A percentile compares a stretch with the other conserved stretches of the same genome.
Conservation (phyloP, 192 early-diverging fungal genomes). For the Umbelopsis ramanniana region DNA sequence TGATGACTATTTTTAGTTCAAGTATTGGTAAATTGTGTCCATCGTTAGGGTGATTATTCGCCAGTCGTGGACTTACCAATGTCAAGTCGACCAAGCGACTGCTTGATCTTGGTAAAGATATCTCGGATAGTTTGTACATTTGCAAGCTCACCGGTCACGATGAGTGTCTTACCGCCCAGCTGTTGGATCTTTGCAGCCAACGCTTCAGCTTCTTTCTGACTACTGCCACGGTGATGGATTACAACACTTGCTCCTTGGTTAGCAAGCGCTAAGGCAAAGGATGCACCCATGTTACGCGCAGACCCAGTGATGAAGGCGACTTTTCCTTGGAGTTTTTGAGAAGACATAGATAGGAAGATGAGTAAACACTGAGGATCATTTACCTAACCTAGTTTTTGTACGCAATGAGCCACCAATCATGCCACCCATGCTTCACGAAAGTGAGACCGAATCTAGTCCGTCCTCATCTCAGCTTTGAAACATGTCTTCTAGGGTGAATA, state of each 20-base stretch:
- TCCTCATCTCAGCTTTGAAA: too few relatives aligned
- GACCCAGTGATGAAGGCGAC: conserved; percentile 49
- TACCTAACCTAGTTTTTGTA: background rate
- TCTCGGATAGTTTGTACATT: conserved; percentile 34
- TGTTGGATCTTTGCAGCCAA: conserved; percentile 32
- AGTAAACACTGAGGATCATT: background rate
- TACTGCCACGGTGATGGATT: conserved; percentile 41
- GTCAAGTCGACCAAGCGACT: conserved; percentile 38
- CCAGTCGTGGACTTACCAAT: conserved; percentile 20
- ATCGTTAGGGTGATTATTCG: too few relatives aligned
- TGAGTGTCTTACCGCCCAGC: conserved; percentile 36
- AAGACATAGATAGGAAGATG: background rate
- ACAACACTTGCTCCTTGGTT: conserved; percentile 38
- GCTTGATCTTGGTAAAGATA: conserved; percentile 36
- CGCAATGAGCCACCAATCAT: background rate
- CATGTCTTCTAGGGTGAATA: too few relatives aligned
- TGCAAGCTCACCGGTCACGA: conserved; percentile 39
- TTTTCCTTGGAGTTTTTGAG: conserved; percentile 35
- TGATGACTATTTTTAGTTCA: conserved; percentile 28
- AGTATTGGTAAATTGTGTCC: background rate
- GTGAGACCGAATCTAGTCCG: too few relatives aligned
- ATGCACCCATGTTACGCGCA: conserved; percentile 44
- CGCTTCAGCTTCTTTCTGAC: conserved; percentile 29
- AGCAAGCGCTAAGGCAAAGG: conserved; percentile 39
- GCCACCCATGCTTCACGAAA: too few relatives aligned